Evolutionary conservation across 1,284 basidiomycete genomes (phyloP).

Genomic region (Ganoderma lingzhi): DNA sequence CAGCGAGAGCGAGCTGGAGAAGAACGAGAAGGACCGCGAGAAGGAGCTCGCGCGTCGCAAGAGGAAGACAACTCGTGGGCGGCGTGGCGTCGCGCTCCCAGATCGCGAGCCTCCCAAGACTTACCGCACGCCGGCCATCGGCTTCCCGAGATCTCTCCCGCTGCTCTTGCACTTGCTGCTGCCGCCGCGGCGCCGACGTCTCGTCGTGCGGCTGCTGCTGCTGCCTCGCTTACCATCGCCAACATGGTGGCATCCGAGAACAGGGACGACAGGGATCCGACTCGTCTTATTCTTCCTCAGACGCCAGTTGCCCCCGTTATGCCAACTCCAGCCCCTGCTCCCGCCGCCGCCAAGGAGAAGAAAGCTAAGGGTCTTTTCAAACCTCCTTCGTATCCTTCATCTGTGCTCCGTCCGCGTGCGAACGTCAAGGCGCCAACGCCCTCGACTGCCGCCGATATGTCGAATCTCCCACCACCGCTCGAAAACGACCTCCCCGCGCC

Average conservation of each 20-base stretch:
- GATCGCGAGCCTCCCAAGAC: conserved; percentile 95
- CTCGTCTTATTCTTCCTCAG: conserved; percentile 57
- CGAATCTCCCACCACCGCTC: conserved; percentile 60
- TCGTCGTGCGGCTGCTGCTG: conserved; percentile 84
- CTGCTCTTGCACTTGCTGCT: conserved; percentile 67
- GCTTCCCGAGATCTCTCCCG: conserved; percentile 83
- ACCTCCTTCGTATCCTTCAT: conserved; percentile 63
- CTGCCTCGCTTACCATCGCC: conserved; percentile 81
- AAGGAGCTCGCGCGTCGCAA: conserved; percentile 88
- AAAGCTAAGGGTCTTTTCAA: conserved; percentile 79
- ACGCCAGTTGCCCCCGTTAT: conserved; percentile 50
- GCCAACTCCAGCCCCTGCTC: conserved; percentile 33
- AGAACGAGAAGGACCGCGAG: conserved; percentile 92
- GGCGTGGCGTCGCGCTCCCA: conserved; percentile 89
- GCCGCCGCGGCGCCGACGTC: conserved; percentile 73
- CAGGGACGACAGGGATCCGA: conserved; percentile 46
- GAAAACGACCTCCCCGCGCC: conserved; percentile 63
- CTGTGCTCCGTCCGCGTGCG: conserved; percentile 67
- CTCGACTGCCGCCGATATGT: conserved; percentile 71
- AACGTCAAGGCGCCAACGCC: conserved; percentile 61
- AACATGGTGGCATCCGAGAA: conserved; percentile 88
- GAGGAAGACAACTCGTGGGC: conserved; percentile 88
- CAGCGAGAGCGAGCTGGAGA: conserved; percentile 88
- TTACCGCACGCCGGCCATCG: conserved; percentile 86
- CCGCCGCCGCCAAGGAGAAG: conserved; percentile 59